These are phyloP conservation scores for Amanita brunnescens DNA, from an alignment of 768 basidiomycete species.

Conservation along the genomic window DNA sequence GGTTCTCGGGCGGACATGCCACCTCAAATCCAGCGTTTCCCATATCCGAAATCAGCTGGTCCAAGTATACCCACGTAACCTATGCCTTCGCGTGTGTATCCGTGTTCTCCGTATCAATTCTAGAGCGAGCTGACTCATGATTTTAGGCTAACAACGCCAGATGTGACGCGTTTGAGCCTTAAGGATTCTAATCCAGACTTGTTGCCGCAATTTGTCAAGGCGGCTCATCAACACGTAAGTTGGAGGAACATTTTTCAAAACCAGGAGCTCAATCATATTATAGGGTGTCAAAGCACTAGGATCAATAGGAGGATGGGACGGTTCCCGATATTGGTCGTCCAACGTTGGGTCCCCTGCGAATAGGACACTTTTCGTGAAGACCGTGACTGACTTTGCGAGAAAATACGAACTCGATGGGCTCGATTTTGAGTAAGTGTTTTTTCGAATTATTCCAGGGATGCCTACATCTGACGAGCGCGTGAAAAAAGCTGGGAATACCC, in stretches of 20 bases:
- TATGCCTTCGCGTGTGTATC: conserved; percentile 66
- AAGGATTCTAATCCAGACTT: conserved; percentile 38
- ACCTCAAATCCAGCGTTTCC: conserved; percentile 29
- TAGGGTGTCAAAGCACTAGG: conserved; percentile 51
- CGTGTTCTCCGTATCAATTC: background rate
- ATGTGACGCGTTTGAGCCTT: conserved; percentile 25
- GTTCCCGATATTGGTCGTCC: conserved; percentile 53
- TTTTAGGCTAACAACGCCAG: conserved; percentile 28
- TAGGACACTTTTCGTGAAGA: conserved; percentile 55
- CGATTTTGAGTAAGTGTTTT: conserved; percentile 37
- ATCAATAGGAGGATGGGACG: conserved; percentile 68
- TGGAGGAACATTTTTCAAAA: background rate
- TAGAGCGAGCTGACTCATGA: background rate
- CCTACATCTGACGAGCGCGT: background rate
- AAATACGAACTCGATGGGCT: conserved; percentile 54
- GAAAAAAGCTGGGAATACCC: conserved; percentile 81
- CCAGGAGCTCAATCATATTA: background rate
- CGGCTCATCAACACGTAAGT: conserved; percentile 35
- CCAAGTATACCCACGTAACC: conserved; percentile 55
- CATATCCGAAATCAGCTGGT: conserved; percentile 51
- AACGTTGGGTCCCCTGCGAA: conserved; percentile 50
- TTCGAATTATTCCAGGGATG: background rate
- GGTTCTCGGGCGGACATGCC: conserved; percentile 66
- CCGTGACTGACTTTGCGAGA: conserved; percentile 39
- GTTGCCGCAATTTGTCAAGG: conserved; percentile 48